Evolutionary conservation across 1,284 basidiomycete genomes (phyloP).

Genomic region (Cryptococcus deneoformans): DNA sequence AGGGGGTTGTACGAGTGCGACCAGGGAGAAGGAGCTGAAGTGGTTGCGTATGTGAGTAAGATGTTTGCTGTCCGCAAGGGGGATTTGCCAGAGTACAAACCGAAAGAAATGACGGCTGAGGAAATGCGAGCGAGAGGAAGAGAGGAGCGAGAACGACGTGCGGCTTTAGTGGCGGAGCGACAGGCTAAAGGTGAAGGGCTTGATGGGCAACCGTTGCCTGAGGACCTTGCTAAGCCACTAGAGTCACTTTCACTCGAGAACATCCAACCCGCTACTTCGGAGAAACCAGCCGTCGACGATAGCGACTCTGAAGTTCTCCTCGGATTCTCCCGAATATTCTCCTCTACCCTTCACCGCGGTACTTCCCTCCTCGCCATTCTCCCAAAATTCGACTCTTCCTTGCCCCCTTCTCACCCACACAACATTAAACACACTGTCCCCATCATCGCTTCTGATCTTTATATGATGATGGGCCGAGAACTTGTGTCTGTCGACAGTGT

Average conservation of each 20-base stretch:
- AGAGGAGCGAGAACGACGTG: conserved; percentile 60
- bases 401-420: conserved; percentile 64
- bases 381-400: conserved; percentile 79
- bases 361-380: conserved; percentile 70
- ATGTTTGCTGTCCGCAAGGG: conserved; percentile 88
- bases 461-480: conserved; percentile 98
- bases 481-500: conserved; percentile 73
- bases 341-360: conserved; percentile 72
- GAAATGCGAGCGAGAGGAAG: conserved; percentile 74
- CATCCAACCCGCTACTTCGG: conserved; percentile 3
- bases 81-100: conserved; percentile 83
- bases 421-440: conserved; percentile 68
- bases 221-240: conserved; percentile 21
- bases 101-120: conserved; percentile 73
- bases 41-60: conserved; percentile 93
- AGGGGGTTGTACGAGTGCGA: conserved; percentile 71
- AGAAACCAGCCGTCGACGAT: neutral
- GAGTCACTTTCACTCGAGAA: conserved; percentile 19
- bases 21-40: conserved; percentile 58
- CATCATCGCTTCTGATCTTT: conserved; percentile 71
- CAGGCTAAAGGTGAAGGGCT: conserved; percentile 21
- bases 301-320: conserved; percentile 62
- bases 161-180: conserved; percentile 43
- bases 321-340: conserved; percentile 93
- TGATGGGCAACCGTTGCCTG: conserved; percentile 12